A percentile compares a stretch with the other conserved stretches of the same genome.
Conservation (phyloP, 2,329 filamentous ascomycete genomes). For the Simplicillium sp. region DNA sequence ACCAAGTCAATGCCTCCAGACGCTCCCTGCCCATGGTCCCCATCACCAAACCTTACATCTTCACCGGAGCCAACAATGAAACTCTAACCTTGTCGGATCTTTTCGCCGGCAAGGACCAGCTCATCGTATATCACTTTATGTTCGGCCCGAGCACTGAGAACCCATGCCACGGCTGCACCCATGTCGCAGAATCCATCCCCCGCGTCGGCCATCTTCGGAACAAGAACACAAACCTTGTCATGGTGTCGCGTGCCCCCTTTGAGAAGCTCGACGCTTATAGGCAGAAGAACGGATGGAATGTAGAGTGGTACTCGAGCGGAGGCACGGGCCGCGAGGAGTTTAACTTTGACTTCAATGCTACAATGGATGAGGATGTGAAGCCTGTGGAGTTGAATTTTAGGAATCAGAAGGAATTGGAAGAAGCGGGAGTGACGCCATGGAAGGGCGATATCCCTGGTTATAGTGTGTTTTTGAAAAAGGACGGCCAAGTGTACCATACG, state of each 20-base stretch:
- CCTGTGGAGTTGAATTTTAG: conserved; percentile 17
- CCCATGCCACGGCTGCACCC: conserved; percentile 28
- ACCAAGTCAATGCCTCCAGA: conserved; percentile 18
- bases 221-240: conserved; percentile 26
- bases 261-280: conserved; percentile 25
- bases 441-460: conserved; percentile 24
- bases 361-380: conserved; percentile 16
- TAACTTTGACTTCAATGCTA: conserved; percentile 29
- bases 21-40: conserved; percentile 29
- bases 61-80: conserved; percentile 19
- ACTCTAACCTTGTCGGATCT: conserved; percentile 17
- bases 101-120: conserved; percentile 22
- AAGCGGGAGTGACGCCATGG: conserved; percentile 16
- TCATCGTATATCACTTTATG: conserved; percentile 38
- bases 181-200: conserved; percentile 27
- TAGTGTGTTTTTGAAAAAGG: conserved; percentile 24
- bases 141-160: conserved; percentile 21
- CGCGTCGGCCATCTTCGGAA: conserved; percentile 24
- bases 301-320: conserved; percentile 28
- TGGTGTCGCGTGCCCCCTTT: conserved; percentile 27
- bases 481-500: conserved; percentile 23
- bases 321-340: conserved; percentile 22
- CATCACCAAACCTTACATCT: conserved; percentile 23
- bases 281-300: conserved; percentile 27
- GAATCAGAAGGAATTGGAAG: conserved; percentile 14